Base-by-base conservation (phyloP, 106 monocot species). In the Dendrobium officinale region DNA sequence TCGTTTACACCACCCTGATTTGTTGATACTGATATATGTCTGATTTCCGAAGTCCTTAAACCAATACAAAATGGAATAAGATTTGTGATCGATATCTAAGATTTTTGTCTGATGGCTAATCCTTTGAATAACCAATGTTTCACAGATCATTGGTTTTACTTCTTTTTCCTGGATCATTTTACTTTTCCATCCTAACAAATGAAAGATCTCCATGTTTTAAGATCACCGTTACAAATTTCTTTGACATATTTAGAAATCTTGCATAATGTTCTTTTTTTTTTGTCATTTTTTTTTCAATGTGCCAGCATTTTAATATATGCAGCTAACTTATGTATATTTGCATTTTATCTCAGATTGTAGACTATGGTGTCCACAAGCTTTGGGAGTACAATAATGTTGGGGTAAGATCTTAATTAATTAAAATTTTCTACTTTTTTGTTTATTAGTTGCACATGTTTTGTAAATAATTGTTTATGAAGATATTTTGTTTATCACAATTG, bases 361-460 rank as follows among this genome's bases (percentile, higher is more conserved):
- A 78, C 78, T 78, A 78, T 78, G 78, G 78, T 59, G 58, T 78
- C 41, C 78, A 78, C 41, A 78, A 58, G 56, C 78, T 78, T 0
- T 78, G 78, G 78, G 78, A 78, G 20, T 40, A 59, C 56, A 59
- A 56, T 20, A 78, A 78, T 59, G 56, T 40, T 59, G 78, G 78
- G 78, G 78, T 78, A 78, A 56, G 55, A 55, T 59, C 26, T 59
- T 74, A 20, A 31, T 70, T 27, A 2, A 37, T 70, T 70, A 3
- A 33, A 37, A 6, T 9, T 70, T 70, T 19, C 13, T 70, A 11
- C 37, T 33, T 70, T 70, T 70, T 70, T 70, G 37, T 70, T 70
- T 70, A 16, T 24, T 70, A 31, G 27, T 70, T 9, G 31, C 33
- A 70, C 70, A 20, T 70, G 27, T 31, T 20, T 31, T 70, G 70